Base-by-base conservation (phyloP, 2,329 filamentous ascomycete species). In the Claviceps fusiformis region DNA sequence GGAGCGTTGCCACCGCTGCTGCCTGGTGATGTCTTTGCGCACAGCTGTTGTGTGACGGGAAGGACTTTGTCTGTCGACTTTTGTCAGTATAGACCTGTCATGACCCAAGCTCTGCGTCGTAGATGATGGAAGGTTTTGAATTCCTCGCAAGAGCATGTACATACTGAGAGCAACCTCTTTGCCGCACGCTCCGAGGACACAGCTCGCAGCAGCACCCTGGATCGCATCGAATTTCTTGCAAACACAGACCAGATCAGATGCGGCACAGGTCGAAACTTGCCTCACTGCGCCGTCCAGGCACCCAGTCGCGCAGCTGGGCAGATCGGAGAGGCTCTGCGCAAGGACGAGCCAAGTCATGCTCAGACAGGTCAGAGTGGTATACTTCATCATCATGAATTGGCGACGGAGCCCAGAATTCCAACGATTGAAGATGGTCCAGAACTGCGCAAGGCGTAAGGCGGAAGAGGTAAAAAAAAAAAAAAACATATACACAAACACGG, bases 111-210 rank as follows among this genome's bases (percentile, higher is more conserved):
- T 17, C 19, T 24, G 15, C 33, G 33, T 33, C 33, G 33, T 7
- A 33, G 33, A 1, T 33, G 33, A 33, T 9, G 6, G 9, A 33
- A 6, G 9, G 33, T 33, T 6, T 33, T 9, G 33, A 9, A 7
- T 1, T 39, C 1, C 37, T 39, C 10, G 10, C 4, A 29, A 3
- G 19, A 17, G 45, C 17, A 13, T 35, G n/a, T 31, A 64, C 67
- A 41, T 65, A 70, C 67, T 59, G 29, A 69, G 27, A 54, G 67
- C 64, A 37, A 58, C 56, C n/a, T 65, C 63, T n/a, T 57, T 45
- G 57, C 66, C 64, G 56, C 67, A 70, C 29, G 54, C 56, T 6
- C 55, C 44, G 37, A 69, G 50, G 51, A 69, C 63, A 50, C 67
- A 70, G 46, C 53, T 9, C 27, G 62, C 65, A 55, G 63, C 65